These are phyloP conservation scores for Bullera alba DNA, from an alignment of 768 basidiomycete species.

Conservation along the genomic window DNA sequence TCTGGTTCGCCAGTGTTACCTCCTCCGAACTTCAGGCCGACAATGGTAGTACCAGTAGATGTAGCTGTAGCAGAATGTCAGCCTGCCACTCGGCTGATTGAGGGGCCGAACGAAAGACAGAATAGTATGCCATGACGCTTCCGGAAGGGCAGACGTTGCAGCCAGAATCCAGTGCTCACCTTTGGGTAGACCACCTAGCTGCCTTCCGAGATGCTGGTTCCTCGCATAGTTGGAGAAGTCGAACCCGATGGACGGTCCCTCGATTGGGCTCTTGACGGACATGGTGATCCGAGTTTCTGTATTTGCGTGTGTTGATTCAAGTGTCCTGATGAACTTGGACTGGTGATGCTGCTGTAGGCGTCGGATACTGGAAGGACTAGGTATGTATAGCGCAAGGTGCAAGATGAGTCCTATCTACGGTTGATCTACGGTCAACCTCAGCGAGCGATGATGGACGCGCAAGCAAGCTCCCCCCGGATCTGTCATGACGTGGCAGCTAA, in stretches of 20 bases:
- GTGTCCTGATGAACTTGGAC: too few relatives aligned
- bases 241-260: constrained; percentile 35
- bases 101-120: too few relatives aligned
- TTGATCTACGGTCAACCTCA: too few relatives aligned
- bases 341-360: too few relatives aligned
- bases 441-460: too few relatives aligned
- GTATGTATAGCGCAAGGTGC: too few relatives aligned
- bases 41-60: constrained; percentile 83
- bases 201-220: constrained; percentile 41
- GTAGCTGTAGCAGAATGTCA: constrained; percentile 39
- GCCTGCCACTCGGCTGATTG: constrained; percentile 3
- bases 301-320: neutral
- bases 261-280: constrained; percentile 16
- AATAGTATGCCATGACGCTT: neutral
- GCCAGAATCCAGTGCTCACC: constrained; percentile 16
- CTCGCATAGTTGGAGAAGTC: constrained; percentile 46
- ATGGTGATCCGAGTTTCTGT: constrained; percentile 11
- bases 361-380: too few relatives aligned
- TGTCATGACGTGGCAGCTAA: too few relatives aligned
- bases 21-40: constrained; percentile 72
- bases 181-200: constrained; percentile 40
- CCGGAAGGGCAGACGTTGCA: neutral
- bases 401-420: too few relatives aligned
- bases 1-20: constrained; percentile 53
- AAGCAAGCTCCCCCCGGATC: too few relatives aligned